Percentiles rank a stretch among this genome's conserved stretches.
These are phyloP conservation scores for Phaeophleospora eucalypticola DNA, from an alignment of 2,329 filamentous ascomycete genomes.

Conservation along the genomic window DNA sequence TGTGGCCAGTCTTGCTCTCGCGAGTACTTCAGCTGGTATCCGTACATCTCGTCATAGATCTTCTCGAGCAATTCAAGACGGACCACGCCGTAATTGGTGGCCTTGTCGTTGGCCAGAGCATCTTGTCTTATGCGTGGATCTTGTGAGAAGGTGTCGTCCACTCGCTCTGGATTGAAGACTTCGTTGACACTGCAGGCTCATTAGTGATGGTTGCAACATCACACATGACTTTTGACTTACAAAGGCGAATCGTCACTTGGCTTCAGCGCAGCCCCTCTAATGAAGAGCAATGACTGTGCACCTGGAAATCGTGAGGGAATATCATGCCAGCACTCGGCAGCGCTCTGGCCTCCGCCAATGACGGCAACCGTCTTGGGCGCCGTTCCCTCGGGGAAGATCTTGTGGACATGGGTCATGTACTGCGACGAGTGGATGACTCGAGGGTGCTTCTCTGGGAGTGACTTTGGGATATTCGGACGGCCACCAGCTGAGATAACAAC, in stretches of 20 bases:
- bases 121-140: slow-evolving; percentile 58
- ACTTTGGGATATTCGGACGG: slow-evolving; percentile 64
- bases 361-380: slow-evolving; percentile 72
- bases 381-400: slow-evolving; percentile 54
- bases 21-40: slow-evolving; percentile 68
- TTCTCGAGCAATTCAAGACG: slow-evolving; percentile 84
- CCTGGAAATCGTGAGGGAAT: slow-evolving; percentile 79
- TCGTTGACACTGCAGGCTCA: slow-evolving; percentile 70
- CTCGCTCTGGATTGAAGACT: slow-evolving; percentile 85
- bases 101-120: slow-evolving; percentile 65
- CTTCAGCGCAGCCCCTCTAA: slow-evolving; percentile 76
- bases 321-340: slow-evolving; percentile 92
- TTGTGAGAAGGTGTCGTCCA: slow-evolving; percentile 71
- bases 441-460: slow-evolving; percentile 65
- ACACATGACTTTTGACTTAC: slow-evolving; percentile 53
- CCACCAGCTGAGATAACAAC: slow-evolving; percentile 68
- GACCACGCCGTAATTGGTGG: slow-evolving; percentile 93
- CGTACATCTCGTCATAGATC: slow-evolving; percentile 82
- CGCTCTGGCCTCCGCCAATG: slow-evolving; percentile 84
- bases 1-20: slow-evolving; percentile 76
- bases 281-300: slow-evolving; percentile 70
- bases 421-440: slow-evolving; percentile 84
- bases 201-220: slow-evolving; percentile 25
- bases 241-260: slow-evolving; percentile 96
- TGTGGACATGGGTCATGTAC: slow-evolving; percentile 64